Conservation (phyloP, 768 basidiomycete genomes). For the Cyathus striatus region DNA sequence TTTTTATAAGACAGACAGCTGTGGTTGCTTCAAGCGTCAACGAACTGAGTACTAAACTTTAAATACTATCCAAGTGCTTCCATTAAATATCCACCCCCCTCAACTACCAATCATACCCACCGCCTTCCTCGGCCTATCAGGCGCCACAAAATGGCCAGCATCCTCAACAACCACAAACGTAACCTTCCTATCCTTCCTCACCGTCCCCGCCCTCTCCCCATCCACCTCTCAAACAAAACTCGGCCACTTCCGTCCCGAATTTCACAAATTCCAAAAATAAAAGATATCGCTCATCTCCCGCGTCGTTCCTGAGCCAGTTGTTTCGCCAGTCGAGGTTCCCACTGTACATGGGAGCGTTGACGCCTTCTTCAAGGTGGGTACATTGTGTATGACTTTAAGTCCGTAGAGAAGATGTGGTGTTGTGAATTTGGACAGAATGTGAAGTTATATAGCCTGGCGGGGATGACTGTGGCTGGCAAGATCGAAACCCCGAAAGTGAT, state of each 20-base stretch:
- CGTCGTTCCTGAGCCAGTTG: slow-evolving; percentile 71
- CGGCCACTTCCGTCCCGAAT: slow-evolving; percentile 52
- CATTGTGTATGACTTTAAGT: slow-evolving; percentile 42
- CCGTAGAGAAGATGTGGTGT: slow-evolving; percentile 37
- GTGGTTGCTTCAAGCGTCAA: no score
- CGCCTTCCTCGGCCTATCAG: slow-evolving; percentile 55
- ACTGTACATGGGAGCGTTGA: slow-evolving; percentile 66
- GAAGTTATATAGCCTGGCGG: no score
- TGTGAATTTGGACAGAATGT: slow-evolving; percentile 33
- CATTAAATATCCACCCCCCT: slow-evolving; percentile 16
- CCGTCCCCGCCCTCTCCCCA: slow-evolving; percentile 33
- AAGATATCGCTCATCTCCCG: slow-evolving; percentile 66
- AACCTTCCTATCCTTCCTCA: slow-evolving; percentile 21
- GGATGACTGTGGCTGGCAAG: no score
- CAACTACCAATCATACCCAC: slow-evolving; percentile 48
- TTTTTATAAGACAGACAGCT: no score
- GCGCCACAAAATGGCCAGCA: slow-evolving; percentile 37
- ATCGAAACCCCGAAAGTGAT: slow-evolving; percentile 40
- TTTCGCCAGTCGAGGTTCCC: slow-evolving; percentile 74
- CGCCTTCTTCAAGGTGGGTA: slow-evolving; percentile 66
- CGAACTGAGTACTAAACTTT: no score
- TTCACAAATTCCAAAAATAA: no score
- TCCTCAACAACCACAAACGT: slow-evolving; percentile 1
- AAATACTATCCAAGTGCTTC: no score
- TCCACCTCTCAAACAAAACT: slow-evolving; percentile 58